A percentile compares a stretch with the other conserved stretches of the same genome.
Evolutionary conservation across 805 yeast species (phyloP).

Genomic region (Candida piceae): DNA sequence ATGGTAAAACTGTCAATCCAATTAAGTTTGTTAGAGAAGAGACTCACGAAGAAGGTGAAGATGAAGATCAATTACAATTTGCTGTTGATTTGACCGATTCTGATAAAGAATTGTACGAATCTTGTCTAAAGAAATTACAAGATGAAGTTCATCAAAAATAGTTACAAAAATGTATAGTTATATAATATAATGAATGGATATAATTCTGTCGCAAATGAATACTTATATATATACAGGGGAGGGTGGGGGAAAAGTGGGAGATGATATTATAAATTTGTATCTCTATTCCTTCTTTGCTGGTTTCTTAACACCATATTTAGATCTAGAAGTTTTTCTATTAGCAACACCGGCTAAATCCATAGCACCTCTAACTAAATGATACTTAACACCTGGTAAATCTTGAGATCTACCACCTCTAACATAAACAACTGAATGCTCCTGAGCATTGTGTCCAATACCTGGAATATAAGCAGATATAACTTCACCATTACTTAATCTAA

Average conservation of each 20-base stretch:
- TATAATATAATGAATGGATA: no score
- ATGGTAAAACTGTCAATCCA: slow-evolving; percentile 31
- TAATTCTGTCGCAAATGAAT: no score
- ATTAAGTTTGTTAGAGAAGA: slow-evolving; percentile 26
- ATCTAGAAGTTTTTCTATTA: slow-evolving; percentile 81
- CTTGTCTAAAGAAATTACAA: slow-evolving; percentile 40
- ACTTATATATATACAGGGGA: slow-evolving; percentile 4
- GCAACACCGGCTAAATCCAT: slow-evolving; percentile 94
- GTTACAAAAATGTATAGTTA: no score
- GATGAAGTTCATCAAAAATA: slow-evolving; percentile 30
- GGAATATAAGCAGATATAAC: slow-evolving; percentile 91
- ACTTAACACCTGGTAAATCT: slow-evolving; percentile 97
- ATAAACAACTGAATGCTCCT: slow-evolving; percentile 93
- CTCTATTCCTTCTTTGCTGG: slow-evolving; percentile 46
- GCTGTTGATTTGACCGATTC: slow-evolving; percentile 30
- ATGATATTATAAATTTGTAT: slow-evolving; percentile 11
- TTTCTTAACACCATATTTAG: slow-evolving; percentile 90
- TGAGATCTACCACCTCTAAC: slow-evolving; percentile 99
- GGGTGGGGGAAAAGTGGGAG: no score
- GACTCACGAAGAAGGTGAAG: slow-evolving; percentile 2
- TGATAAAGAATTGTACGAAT: slow-evolving; percentile 38
- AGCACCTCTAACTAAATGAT: slow-evolving; percentile 89
- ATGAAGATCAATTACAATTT: slow-evolving; percentile 14
- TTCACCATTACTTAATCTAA: slow-evolving; percentile 84
- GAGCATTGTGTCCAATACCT: slow-evolving; percentile 98